A percentile compares a stretch with the other conserved stretches of the same genome.
phyloP scores from a whole-genome alignment of 331 rosid genomes.

The Arachis monticola region DNA sequence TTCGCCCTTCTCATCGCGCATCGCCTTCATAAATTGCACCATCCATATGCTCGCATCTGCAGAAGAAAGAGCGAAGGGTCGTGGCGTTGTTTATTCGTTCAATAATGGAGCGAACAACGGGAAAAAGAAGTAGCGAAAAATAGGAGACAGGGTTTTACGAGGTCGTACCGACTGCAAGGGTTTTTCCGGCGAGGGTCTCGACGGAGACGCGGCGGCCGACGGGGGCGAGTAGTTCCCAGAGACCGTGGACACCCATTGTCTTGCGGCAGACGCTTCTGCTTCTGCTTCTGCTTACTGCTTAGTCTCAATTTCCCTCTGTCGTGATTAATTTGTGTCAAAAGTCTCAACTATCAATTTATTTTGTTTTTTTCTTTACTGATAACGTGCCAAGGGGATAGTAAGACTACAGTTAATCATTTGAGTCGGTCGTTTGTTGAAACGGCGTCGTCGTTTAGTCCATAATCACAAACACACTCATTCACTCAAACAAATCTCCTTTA shows the following conservation, averaged over 20 bases:
- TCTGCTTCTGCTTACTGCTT: not conserved
- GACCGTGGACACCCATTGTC: conserved; percentile 93
- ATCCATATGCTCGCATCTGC: conserved; percentile 98
- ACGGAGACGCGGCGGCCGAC: conserved; percentile 97
- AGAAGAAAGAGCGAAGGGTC: not conserved
- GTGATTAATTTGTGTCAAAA: too few relatives aligned
- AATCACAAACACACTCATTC: too few relatives aligned
- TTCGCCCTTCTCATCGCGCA: conserved; percentile 96
- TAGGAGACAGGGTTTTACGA: conserved; percentile 21
- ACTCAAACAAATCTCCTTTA: too few relatives aligned
- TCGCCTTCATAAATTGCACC: conserved; percentile 95
- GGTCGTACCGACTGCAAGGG: conserved; percentile 78
- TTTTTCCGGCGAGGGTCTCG: conserved; percentile 87
- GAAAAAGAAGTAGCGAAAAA: too few relatives aligned
- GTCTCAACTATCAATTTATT: conserved; percentile 21
- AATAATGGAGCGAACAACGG: not conserved
- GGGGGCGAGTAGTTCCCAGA: conserved; percentile 92
- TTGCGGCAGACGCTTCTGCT: conserved; percentile 23
- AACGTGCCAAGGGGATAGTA: conserved; percentile 39
- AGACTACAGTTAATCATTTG: not conserved
- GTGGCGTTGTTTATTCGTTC: not conserved
- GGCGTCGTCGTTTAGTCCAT: not conserved
- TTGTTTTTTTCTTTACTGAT: not conserved
- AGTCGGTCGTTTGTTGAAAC: not conserved
- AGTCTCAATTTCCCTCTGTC: not conserved